Base-by-base conservation (phyloP, 805 yeast genomes). In the Metschnikowia koreensis region DNA sequence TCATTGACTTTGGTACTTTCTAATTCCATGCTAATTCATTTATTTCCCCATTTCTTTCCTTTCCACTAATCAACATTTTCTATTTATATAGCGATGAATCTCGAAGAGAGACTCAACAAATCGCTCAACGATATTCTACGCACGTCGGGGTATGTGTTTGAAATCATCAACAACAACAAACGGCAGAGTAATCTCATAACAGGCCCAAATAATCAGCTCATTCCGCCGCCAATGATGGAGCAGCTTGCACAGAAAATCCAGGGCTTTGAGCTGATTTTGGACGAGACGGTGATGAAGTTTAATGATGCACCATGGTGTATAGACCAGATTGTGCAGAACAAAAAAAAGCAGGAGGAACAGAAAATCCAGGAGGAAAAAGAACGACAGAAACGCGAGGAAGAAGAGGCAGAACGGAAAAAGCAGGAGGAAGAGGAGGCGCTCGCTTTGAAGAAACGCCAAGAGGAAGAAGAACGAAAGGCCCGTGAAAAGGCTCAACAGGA, bases 301-400 rank as follows among this genome's bases (percentile, higher is more conserved):
- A 74, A 73, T 56, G 78, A 74, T 46, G 72, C 76, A 2, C 61
- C 65, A 38, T 74, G 79, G 79, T 74, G 78, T 50, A 61, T 74
- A 5, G 77, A 68, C 50, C 73, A 68, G 52, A 74, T 74, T 46
- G 59, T 74, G 33, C 76, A 74, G 56, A 73, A 66, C 59, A 70
- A 67, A 56, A 76, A 72, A 57, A 65, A 66, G 41, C 76, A 73
- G 54, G 76, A 73, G 54, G 76, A 73, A 56, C 48, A 68, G 57
- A 71, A 69, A 58, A 42, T 68, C 22, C 67, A 68, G 55, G 73
- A 69, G 51, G 75, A 70, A 52, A 48, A 62, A 52, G 74, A 70
- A 45, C 57, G 66, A 40, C 71, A 65, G 52, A 61, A 62, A 51
- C 57, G 62, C 53, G 73, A 66, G 49, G 71, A 69, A 52, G 67